phyloP scores from a whole-genome alignment of 768 basidiomycete species.

The Imleria badia region DNA sequence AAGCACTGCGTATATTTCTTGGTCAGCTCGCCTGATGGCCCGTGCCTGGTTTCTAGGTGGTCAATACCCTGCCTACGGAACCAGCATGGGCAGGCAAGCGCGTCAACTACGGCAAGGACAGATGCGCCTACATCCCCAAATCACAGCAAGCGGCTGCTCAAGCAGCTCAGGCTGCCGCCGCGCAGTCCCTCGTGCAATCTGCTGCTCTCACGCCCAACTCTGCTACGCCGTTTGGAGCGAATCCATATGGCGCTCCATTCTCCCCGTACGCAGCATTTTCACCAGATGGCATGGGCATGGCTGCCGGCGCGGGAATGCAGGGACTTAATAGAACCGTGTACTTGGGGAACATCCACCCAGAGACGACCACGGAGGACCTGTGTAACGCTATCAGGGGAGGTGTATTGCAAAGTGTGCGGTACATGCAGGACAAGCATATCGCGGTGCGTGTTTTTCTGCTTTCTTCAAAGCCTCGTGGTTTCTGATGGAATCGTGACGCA shows the following conservation, averaged over 20 bases:
- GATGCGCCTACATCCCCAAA: conserved; percentile 96
- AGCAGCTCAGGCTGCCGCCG: conserved; percentile 84
- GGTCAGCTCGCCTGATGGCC: conserved; percentile 1
- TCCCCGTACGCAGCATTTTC: conserved; percentile 54
- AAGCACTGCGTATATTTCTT: conserved; percentile 17
- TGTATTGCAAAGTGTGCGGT: conserved; percentile 90
- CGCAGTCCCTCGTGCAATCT: conserved; percentile 62
- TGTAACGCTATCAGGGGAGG: conserved; percentile 98
- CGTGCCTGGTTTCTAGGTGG: conserved; percentile 58
- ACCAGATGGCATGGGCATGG: conserved; percentile 39
- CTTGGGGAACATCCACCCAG: conserved; percentile 94
- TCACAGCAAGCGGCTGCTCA: conserved; percentile 89
- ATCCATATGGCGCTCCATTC: conserved; percentile 37
- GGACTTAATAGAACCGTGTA: conserved; percentile 91
- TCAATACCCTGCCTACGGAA: conserved; percentile 88
- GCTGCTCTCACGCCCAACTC: conserved; percentile 37
- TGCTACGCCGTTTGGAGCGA: conserved; percentile 31
- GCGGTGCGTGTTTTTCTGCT: conserved; percentile 56
- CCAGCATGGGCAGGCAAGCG: conserved; percentile 94
- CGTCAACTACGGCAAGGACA: conserved; percentile 98
- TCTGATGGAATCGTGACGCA: neutral
- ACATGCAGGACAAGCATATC: conserved; percentile 97
- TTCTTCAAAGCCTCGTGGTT: neutral
- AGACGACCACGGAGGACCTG: conserved; percentile 91
- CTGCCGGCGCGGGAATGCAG: conserved; percentile 37